Evolutionary conservation across 148 eudicot species (phyloP).

Genomic region (Cornus controversa): DNA sequence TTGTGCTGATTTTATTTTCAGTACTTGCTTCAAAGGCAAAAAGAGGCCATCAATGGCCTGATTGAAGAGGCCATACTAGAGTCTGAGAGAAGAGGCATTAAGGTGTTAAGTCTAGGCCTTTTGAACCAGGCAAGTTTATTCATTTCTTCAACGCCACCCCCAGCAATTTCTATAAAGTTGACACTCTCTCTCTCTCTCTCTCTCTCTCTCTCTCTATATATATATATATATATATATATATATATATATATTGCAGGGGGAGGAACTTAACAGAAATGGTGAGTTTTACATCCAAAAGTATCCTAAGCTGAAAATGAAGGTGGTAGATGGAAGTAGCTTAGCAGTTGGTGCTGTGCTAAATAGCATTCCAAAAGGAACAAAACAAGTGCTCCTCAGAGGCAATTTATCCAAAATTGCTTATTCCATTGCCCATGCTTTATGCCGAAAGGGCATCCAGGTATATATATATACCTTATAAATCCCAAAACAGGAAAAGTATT

Average conservation of each 20-base stretch:
- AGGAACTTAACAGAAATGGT: slow-evolving; percentile 49
- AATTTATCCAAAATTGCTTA: slow-evolving; percentile 49
- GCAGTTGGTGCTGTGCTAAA: slow-evolving; percentile 62
- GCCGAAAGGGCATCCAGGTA: slow-evolving; percentile 60
- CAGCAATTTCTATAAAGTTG: too few species aligned
- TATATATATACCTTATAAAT: too few species aligned
- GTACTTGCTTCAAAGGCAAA: slow-evolving; percentile 29
- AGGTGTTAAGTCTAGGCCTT: slow-evolving; percentile 62
- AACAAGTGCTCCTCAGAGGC: slow-evolving; percentile 55
- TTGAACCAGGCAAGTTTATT: slow-evolving; percentile 49
- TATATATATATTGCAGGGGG: slow-evolving; percentile 35
- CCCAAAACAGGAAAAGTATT: too few species aligned
- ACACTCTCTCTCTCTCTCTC: too few species aligned
- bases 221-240: too few species aligned
- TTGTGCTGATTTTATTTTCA: too few species aligned
- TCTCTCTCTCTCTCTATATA: too few species aligned
- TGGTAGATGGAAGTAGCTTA: slow-evolving; percentile 77
- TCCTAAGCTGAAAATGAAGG: slow-evolving; percentile 58
- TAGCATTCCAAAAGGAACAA: slow-evolving; percentile 56
- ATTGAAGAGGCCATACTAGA: slow-evolving; percentile 59
- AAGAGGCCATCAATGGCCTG: slow-evolving; percentile 35
- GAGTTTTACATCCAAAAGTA: slow-evolving; percentile 44
- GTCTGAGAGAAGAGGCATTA: slow-evolving; percentile 48
- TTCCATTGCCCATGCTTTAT: slow-evolving; percentile 46
- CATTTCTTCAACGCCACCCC: too few species aligned